A percentile compares a stretch with the other conserved stretches of the same genome.
Evolutionary conservation across 805 yeast genomes (phyloP).

Genomic region (Pichia paraexigua): DNA sequence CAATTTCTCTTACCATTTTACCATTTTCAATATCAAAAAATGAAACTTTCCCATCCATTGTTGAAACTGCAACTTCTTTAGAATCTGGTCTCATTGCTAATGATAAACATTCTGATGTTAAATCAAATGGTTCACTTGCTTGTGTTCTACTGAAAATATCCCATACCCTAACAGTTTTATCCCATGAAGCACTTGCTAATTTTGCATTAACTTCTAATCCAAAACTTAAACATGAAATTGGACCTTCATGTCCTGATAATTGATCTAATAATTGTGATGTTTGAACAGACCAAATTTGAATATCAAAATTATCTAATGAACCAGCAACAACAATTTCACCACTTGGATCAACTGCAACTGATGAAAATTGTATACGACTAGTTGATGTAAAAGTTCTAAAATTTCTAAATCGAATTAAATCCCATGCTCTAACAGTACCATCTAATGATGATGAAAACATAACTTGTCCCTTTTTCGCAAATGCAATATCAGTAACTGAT

Average conservation of each 20-base stretch:
- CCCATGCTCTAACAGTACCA: constrained; percentile 98
- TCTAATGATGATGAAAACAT: constrained; percentile 86
- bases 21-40: constrained; percentile 80
- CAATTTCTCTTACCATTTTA: constrained; percentile 73
- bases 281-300: constrained; percentile 96
- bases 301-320: constrained; percentile 79
- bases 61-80: constrained; percentile 79
- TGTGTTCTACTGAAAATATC: constrained; percentile 81
- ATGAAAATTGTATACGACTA: constrained; percentile 75
- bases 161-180: constrained; percentile 90
- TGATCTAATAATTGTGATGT: constrained; percentile 86
- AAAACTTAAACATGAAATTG: constrained; percentile 80
- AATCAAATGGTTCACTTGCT: constrained; percentile 83
- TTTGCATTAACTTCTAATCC: constrained; percentile 63
- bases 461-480: constrained; percentile 86
- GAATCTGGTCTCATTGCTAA: constrained; percentile 88
- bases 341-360: constrained; percentile 91
- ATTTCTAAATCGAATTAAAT: constrained; percentile 82
- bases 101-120: constrained; percentile 74
- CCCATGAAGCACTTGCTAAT: constrained; percentile 94
- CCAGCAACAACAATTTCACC: constrained; percentile 97
- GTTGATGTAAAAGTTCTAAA: constrained; percentile 93
- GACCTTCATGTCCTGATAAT: constrained; percentile 91
- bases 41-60: constrained; percentile 80
- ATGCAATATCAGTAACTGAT: constrained; percentile 79